phyloP scores from a whole-genome alignment of 225 moss, liverwort and hornwort genomes.

The Bryoerythrophyllum caledonicum region DNA sequence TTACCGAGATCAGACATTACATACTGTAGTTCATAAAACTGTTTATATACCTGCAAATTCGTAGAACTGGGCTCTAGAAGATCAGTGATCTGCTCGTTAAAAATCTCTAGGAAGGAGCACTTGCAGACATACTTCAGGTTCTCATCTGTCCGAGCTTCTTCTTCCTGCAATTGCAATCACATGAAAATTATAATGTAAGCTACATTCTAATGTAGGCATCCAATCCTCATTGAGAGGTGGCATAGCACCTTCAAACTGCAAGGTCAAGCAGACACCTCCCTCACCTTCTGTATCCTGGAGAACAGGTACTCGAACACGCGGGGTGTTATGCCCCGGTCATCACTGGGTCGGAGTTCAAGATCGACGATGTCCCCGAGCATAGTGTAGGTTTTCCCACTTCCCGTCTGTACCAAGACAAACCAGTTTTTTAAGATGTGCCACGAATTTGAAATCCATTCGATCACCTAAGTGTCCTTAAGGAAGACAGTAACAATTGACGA shows the following conservation, averaged over 20 bases:
- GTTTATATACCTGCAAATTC: conserved; percentile 51
- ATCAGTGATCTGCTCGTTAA: conserved; percentile 66
- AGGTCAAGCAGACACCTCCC: conserved; percentile 16
- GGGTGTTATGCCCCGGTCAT: conserved; percentile 58
- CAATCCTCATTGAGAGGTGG: conserved; percentile 1
- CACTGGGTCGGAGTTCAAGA: conserved; percentile 57
- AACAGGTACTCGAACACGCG: conserved; percentile 70
- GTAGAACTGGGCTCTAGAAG: conserved; percentile 59
- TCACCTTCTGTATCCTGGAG: conserved; percentile 59
- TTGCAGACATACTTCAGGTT: conserved; percentile 65
- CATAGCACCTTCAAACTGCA: not conserved
- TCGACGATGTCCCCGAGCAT: conserved; percentile 67
- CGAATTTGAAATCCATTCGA: not conserved
- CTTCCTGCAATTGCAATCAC: conserved; percentile 43
- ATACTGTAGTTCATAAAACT: not conserved
- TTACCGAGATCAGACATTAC: not conserved
- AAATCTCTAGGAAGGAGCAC: conserved; percentile 69
- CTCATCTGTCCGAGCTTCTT: conserved; percentile 50
- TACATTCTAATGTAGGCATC: conserved; percentile 5
- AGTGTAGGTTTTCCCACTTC: conserved; percentile 66
- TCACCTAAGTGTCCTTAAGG: not conserved
- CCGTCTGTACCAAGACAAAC: conserved; percentile 48
- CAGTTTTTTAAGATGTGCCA: not conserved
- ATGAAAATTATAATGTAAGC: not conserved
- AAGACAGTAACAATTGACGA: not conserved